Evolutionary conservation across 306 rosid species (phyloP).

Genomic region (Acacia crassicarpa): DNA sequence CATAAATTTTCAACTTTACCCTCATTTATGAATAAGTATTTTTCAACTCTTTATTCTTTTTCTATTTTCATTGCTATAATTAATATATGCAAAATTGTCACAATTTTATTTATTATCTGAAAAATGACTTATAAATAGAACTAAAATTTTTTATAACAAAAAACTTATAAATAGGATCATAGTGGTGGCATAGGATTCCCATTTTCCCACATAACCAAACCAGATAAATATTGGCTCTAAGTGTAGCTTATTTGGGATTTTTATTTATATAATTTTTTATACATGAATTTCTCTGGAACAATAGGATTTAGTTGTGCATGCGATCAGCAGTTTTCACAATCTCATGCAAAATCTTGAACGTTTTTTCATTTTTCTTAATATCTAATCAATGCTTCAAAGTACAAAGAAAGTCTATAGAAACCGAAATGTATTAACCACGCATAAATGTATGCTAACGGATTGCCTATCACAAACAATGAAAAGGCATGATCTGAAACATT

Average conservation of each 20-base stretch:
- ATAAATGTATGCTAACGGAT: background rate
- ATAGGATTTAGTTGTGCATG: background rate
- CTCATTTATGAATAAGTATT: too few relatives aligned
- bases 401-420: background rate
- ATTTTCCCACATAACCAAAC: background rate
- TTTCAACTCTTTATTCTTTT: too few relatives aligned
- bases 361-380: background rate
- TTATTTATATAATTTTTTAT: background rate
- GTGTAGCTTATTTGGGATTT: background rate
- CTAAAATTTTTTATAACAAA: too few relatives aligned
- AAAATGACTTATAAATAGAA: too few relatives aligned
- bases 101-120: too few relatives aligned
- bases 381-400: background rate
- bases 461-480: constrained; percentile 1
- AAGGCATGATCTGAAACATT: background rate
- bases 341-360: background rate
- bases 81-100: too few relatives aligned
- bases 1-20: too few relatives aligned
- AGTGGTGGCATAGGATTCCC: too few relatives aligned
- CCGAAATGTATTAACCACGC: background rate
- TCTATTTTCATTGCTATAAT: too few relatives aligned
- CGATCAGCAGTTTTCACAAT: background rate
- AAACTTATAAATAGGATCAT: too few relatives aligned
- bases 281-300: background rate
- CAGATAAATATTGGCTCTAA: background rate